Evolutionary conservation across 202 grass and related monocot genomes (phyloP).

Genomic region (Saccharum hybrid): DNA sequence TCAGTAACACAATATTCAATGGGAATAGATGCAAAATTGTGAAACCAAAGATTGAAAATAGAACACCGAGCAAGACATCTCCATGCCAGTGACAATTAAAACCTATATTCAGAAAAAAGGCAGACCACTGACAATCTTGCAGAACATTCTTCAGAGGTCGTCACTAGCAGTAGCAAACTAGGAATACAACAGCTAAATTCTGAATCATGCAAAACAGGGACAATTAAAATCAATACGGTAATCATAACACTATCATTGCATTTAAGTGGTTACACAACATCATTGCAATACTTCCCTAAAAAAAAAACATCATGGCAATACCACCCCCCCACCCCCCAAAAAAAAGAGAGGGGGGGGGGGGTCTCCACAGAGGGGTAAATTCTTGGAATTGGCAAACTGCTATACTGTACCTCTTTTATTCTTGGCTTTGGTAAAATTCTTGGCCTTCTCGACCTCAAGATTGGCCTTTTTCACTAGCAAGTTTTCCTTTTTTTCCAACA

Average conservation of each 20-base stretch:
- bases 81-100: background rate
- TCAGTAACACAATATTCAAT: slow-evolving; percentile 8
- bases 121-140: background rate
- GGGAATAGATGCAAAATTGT: slow-evolving; percentile 4
- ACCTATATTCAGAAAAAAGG: background rate
- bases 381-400: background rate
- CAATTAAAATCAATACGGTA: slow-evolving; percentile 28
- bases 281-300: background rate
- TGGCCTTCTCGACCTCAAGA: slow-evolving; percentile 86
- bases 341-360: background rate
- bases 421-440: slow-evolving; percentile 75
- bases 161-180: slow-evolving; percentile 27
- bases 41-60: slow-evolving; percentile 5
- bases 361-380: background rate
- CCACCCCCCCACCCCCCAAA: background rate
- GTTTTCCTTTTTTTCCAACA: slow-evolving; percentile 95
- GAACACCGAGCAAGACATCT: background rate
- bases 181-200: slow-evolving; percentile 16
- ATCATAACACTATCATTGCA: slow-evolving; percentile 19
- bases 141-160: background rate
- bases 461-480: slow-evolving; percentile 81
- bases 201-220: background rate
- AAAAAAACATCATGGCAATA: background rate
- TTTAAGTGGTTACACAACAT: slow-evolving; percentile 20
- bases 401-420: slow-evolving; percentile 80